Base-by-base conservation (phyloP, 2,329 filamentous ascomycete genomes). In the Botryotinia convoluta region DNA sequence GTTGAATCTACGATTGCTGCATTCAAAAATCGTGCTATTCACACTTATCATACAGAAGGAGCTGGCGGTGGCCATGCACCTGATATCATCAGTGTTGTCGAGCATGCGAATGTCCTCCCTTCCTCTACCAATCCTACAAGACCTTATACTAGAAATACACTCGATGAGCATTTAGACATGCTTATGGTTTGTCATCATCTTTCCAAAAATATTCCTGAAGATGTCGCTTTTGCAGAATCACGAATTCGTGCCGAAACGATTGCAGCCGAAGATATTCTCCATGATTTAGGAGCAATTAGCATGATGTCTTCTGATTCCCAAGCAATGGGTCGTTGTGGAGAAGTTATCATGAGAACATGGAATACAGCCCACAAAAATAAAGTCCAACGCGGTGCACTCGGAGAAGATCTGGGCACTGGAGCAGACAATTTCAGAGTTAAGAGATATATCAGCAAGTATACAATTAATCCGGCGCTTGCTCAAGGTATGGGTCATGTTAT, bases 331-430 rank as follows among this genome's bases (percentile, higher is more conserved):
- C 92, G 95, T 69, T 97, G 94, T 81, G 95, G 95, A 76, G 95
- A 98, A 84, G 95, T 98, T 71, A 90, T 98, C 74, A 86, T 97
- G 37, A 89, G 95, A 20, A 98, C 95, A 0, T 98, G 95, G 95
- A 95, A 98, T 83, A 98, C 95, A 3, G 95, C 95, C 0, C 94
- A 98, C 84, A 98, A 98, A 88, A 98, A 98, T 82, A 97, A 97
- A 83, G 81, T 91, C 29, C 94, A 98, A 83, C 88, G 95, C 14
- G 95, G 95, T 0, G 80, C 83, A 1, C 83, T 98, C 42, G 85
- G 88, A 10, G 93, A 97, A 84, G 95, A 98, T 79, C 86, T 91
- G 76, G 93, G 88, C 35, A 91, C 92, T 0, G 91, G 86, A 18
- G 93, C 92, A 0, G 95, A 98, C 81, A 98, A 98, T 82, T 94